Evolutionary conservation across 1,284 basidiomycete genomes (phyloP), one percentile per base, ranked within the genome.

Genomic region (Austroboletus olivaceoglutinosus): DNA sequence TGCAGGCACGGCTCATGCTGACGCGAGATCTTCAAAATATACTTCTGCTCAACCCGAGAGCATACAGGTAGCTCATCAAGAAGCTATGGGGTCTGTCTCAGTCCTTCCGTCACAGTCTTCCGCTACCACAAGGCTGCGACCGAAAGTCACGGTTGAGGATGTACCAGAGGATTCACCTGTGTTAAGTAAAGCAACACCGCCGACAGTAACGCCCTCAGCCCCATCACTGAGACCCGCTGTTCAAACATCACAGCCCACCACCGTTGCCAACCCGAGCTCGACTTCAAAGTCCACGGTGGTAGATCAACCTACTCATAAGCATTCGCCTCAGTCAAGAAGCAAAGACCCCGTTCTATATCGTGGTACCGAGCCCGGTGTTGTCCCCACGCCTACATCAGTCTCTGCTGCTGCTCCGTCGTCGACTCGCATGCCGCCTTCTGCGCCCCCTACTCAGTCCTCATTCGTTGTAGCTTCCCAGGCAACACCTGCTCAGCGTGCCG

Each of bases 81-180:
- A 60, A 19, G 45, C 50, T 10, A 43, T 50, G 30, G 47, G 36
- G 16, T 31, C 52, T 41, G 21, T 47, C 38, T 30, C 54, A 6
- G 27, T 45, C 40, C 34, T 47, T 39, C 46, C 60, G 9, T 43
- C 50, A 18, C 57, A 56, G 19, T 47, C 56, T 18, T 50, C 43
- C n/a, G 42, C 37, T 23, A 19, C 45, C 37, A 41, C 53, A 39
- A 50, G 41, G 38, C 18, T 44, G 18, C 65, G 64, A 48, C 59
- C 57, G 31, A 70, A 62, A 48, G 65, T 64, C 43, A 68, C 61
- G 6, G 38, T 70, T 5, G 68, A 70, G 43, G 65, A 67, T 39
- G 56, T 60, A 13, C 39, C 58, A 42, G 64, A 67, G 43, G 62
- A 67, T 45, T 51, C 53, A 5, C 58, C 52, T 3, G 34, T 55